Evolutionary conservation across 768 basidiomycete species (phyloP), one percentile per base, ranked within the genome.

Genomic region (Suillus weaverae): DNA sequence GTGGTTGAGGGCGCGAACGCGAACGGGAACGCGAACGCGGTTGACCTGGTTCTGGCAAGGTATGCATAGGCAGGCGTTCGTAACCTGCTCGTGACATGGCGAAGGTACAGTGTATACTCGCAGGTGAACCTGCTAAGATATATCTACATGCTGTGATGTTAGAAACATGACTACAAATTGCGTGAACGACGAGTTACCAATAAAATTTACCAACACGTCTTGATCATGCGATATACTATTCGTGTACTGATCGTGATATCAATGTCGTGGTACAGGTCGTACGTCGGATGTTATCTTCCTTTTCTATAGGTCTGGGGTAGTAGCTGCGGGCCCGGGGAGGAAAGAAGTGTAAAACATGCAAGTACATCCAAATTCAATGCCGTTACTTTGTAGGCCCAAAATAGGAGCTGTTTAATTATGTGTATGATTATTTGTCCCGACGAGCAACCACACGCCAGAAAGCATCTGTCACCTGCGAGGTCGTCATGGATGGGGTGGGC

Each of bases 1-100:
- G 63, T 13, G 68, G 9, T 9, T 53, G 30, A 53, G 51, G 68
- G 26, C 68, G 73, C 36, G 63, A 68, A 50, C 69, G 67, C 13
- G 73, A 71, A 8, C 76, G 71, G 13, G 70, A 70, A 54, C 69
- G 69, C 46, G 50, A 64, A 38, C 70, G 71, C 16, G 73, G 48
- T 69, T 72, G 65, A 71, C 78, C 63, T 73, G 71, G 76, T 51
- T 71, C 69, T 41, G 73, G 72, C 66, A 72, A 70, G 30, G 79
- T 79, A 73, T 84, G 84, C 78, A 84, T 78, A 38, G 85, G 85
- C 14, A 85, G 77, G 59, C 83, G 81, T 68, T 83, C 83, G 73
- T 85, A 81, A 60, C 76, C 77, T 64, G 70, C 72, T 65, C 78
- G 76, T 44, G 79, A 77, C 83, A 81, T 76, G 67, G 10, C 56